Evolutionary conservation across 2,329 filamentous ascomycete species (phyloP), one percentile per base, ranked within the genome.

Genomic region (Neofusicoccum sp.): DNA sequence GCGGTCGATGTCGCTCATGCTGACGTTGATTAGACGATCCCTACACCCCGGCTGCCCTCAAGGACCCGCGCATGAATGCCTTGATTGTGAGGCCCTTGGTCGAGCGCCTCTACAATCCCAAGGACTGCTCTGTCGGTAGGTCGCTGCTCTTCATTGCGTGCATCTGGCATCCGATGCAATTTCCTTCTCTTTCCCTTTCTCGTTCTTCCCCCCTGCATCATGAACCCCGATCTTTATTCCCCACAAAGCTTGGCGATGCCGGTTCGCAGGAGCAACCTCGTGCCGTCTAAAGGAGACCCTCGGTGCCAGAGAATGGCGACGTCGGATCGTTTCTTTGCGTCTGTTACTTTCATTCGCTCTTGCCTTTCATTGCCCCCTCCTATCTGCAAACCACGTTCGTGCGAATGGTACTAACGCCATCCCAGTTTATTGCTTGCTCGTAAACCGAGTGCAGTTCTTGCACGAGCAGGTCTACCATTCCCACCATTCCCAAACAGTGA

Each of bases 11-110:
- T 43, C 6, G n/a, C 33, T 31, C 9, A 20, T 16, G 56, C 56
- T 60, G 40, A 60, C n/a, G 41, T 26, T 20, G 12, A 34, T 45
- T 66, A 82, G 84, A 86, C 72, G 84, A 86, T 71, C 84, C 84
- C 26, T 86, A 86, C 69, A 90, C 86, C 61, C 78, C 89, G 60
- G 89, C 92, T 66, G 90, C 95, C 78, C 79, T 96, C 64, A 85
- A 88, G 68, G 89, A 91, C 71, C 87, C 91, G 60, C 84, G 90
- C 62, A 91, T 95, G 80, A 95, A 95, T 71, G 84, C 90, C 54
- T 83, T 88, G 1, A 87, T 95, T 45, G 87, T 95, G 20, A 84
- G 91, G 61, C 91, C 91, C 1, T 77, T 95, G 28, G 89, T 95
- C n/a, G 89, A 95, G 71, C 89, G 90, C 71, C 82, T 93, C 7